These are phyloP conservation scores for Blastomyces parvus DNA, from an alignment of 2,329 filamentous ascomycete genomes.

Conservation along the genomic window DNA sequence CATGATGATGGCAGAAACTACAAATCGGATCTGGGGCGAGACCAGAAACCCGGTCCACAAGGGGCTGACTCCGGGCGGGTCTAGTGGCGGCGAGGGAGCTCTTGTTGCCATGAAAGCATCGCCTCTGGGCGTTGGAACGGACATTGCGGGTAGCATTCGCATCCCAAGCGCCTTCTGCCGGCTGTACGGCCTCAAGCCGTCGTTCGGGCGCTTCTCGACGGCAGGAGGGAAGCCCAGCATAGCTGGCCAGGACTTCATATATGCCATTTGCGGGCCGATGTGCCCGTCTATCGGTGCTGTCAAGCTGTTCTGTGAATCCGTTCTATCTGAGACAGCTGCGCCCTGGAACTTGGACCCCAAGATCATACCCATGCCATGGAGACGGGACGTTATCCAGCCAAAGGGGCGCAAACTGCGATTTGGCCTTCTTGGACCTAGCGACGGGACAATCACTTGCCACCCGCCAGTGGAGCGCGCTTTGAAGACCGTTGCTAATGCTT, in stretches of 20 bases:
- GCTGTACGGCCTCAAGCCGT: conserved; percentile 34
- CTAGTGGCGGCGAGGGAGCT: conserved; percentile 30
- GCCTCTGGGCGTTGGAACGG: conserved; percentile 29
- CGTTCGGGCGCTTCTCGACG: conserved; percentile 31
- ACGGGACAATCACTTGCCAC: conserved; percentile 29
- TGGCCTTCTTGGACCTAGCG: conserved; percentile 30
- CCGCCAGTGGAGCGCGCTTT: conserved; percentile 32
- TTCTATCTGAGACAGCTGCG: conserved; percentile 25
- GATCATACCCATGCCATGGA: conserved; percentile 32
- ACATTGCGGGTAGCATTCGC: conserved; percentile 35
- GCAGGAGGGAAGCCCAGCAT: conserved; percentile 30
- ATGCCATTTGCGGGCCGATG: conserved; percentile 33
- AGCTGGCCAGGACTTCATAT: conserved; percentile 33
- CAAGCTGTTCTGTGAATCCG: conserved; percentile 29
- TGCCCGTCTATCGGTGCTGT: conserved; percentile 26
- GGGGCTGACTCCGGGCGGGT: conserved; percentile 27
- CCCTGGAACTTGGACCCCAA: conserved; percentile 35
- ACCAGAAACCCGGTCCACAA: conserved; percentile 31
- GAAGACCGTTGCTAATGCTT: conserved; percentile 24
- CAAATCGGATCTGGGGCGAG: conserved; percentile 36
- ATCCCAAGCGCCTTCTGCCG: conserved; percentile 32
- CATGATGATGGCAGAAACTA: conserved; percentile 39
- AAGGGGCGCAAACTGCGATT: conserved; percentile 29
- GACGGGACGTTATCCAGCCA: conserved; percentile 25
- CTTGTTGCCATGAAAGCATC: conserved; percentile 26